Percentiles rank a stretch among this genome's conserved stretches.
phyloP scores from a whole-genome alignment of 2,329 filamentous ascomycete species.

The Colletotrichum sp. region DNA sequence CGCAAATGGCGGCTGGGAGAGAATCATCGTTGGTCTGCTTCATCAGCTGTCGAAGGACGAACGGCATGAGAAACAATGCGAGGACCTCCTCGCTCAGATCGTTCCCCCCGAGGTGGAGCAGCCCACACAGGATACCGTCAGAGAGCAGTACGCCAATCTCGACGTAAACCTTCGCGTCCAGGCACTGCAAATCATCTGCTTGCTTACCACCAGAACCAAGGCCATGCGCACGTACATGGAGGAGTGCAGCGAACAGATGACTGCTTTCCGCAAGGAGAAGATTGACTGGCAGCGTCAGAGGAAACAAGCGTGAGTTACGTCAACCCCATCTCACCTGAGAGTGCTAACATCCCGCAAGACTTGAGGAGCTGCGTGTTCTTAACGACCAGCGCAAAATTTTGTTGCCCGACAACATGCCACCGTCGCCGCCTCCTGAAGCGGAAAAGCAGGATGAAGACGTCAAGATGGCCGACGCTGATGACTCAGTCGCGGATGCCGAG shows the following conservation, averaged over 20 bases:
- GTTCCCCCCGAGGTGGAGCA: slow-evolving; percentile 75
- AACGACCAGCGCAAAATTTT: slow-evolving; percentile 77
- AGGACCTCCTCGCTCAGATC: slow-evolving; percentile 80
- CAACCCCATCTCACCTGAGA: neutral
- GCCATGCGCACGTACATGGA: slow-evolving; percentile 88
- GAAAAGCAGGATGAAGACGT: slow-evolving; percentile 59
- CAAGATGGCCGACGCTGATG: slow-evolving; percentile 69
- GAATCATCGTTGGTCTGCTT: slow-evolving; percentile 85
- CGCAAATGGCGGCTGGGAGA: slow-evolving; percentile 86
- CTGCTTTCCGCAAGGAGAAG: slow-evolving; percentile 91
- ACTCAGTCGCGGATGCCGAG: slow-evolving; percentile 60
- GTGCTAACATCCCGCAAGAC: slow-evolving; percentile 48
- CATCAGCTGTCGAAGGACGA: slow-evolving; percentile 83
- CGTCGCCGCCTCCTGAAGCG: slow-evolving; percentile 60
- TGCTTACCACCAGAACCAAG: slow-evolving; percentile 86
- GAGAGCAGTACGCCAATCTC: slow-evolving; percentile 73
- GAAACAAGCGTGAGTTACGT: slow-evolving; percentile 62
- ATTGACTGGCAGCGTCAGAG: slow-evolving; percentile 88
- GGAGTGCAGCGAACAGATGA: slow-evolving; percentile 93
- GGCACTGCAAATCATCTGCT: slow-evolving; percentile 83
- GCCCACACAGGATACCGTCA: slow-evolving; percentile 76
- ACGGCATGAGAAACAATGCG: slow-evolving; percentile 72
- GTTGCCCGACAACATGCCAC: slow-evolving; percentile 73
- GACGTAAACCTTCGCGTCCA: slow-evolving; percentile 84
- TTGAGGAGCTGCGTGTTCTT: slow-evolving; percentile 73